These are phyloP conservation scores for Talaromyces sp. DNA, from an alignment of 2,329 filamentous ascomycete genomes.

Conservation along the genomic window DNA sequence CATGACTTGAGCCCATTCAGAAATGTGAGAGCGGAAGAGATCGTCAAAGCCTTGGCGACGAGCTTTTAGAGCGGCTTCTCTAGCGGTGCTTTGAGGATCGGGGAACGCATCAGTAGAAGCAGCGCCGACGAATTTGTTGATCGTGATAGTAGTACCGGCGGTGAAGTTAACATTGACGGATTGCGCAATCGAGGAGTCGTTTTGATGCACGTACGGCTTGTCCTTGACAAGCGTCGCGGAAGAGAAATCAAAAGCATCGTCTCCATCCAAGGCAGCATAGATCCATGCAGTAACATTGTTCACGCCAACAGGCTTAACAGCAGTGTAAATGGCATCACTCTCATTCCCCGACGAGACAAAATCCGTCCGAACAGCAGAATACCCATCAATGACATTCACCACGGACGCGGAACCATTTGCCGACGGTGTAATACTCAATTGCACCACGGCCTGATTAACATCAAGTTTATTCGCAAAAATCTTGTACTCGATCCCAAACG, in stretches of 20 bases:
- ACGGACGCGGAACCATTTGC: constrained; percentile 55
- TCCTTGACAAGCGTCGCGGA: constrained; percentile 45
- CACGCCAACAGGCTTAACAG: constrained; percentile 62
- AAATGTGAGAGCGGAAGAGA: constrained; percentile 55
- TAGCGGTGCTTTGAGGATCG: constrained; percentile 55
- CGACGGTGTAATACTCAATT: constrained; percentile 57
- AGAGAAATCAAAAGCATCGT: constrained; percentile 40
- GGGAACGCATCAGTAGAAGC: constrained; percentile 67
- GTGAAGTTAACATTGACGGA: constrained; percentile 53
- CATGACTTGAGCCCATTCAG: constrained; percentile 62
- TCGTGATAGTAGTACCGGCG: constrained; percentile 51
- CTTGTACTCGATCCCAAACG: constrained; percentile 62
- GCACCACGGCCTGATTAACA: constrained; percentile 60
- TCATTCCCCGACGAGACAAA: constrained; percentile 57
- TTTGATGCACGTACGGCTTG: constrained; percentile 51
- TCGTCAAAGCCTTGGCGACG: constrained; percentile 53
- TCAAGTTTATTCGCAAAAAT: constrained; percentile 63
- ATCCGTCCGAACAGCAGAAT: constrained; percentile 63
- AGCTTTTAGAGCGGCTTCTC: constrained; percentile 52
- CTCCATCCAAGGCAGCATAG: constrained; percentile 45
- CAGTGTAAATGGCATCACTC: constrained; percentile 58
- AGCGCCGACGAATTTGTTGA: constrained; percentile 66
- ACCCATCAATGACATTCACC: constrained; percentile 66
- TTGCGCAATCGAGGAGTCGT: constrained; percentile 64
- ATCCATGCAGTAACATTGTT: constrained; percentile 61